phyloP scores from a whole-genome alignment of 352 stramenopile species.

The Globisporangium middletonii region DNA sequence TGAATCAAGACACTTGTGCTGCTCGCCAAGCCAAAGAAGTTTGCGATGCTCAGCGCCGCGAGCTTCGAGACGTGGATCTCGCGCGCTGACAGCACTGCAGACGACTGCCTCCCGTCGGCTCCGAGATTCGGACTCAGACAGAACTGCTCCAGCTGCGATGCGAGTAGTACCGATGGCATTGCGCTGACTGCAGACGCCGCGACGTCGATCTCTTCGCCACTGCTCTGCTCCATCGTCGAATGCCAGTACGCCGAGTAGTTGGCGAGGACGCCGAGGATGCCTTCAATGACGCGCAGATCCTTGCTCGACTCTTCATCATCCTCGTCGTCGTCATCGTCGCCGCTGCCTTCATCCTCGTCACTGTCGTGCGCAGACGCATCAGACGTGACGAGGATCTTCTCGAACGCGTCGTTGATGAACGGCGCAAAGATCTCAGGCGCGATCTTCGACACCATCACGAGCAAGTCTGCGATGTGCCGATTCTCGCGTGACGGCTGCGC shows the following conservation, averaged over 20 bases:
- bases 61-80: constrained; percentile 46
- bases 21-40: constrained; percentile 36
- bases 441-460: constrained; percentile 43
- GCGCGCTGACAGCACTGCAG: constrained; percentile 18
- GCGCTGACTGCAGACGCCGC: background rate
- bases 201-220: constrained; percentile 13
- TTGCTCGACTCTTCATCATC: constrained; percentile 27
- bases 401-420: constrained; percentile 46
- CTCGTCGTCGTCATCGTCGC: constrained; percentile 19
- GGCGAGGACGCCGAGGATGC: constrained; percentile 39
- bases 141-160: constrained; percentile 39
- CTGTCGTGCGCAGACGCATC: constrained; percentile 3
- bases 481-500: constrained; percentile 33
- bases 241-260: constrained; percentile 52
- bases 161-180: constrained; percentile 22
- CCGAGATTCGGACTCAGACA: constrained; percentile 29
- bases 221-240: constrained; percentile 8
- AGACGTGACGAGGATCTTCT: constrained; percentile 35
- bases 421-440: constrained; percentile 43
- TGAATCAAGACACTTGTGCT: constrained; percentile 30
- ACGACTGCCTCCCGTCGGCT: constrained; percentile 17
- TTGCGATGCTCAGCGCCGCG: constrained; percentile 35
- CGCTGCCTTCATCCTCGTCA: background rate
- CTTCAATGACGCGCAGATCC: constrained; percentile 44
- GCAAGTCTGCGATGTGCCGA: constrained; percentile 44